Base-by-base conservation (phyloP, 2,329 filamentous ascomycete genomes). In the Zymoseptoria ardabiliae region DNA sequence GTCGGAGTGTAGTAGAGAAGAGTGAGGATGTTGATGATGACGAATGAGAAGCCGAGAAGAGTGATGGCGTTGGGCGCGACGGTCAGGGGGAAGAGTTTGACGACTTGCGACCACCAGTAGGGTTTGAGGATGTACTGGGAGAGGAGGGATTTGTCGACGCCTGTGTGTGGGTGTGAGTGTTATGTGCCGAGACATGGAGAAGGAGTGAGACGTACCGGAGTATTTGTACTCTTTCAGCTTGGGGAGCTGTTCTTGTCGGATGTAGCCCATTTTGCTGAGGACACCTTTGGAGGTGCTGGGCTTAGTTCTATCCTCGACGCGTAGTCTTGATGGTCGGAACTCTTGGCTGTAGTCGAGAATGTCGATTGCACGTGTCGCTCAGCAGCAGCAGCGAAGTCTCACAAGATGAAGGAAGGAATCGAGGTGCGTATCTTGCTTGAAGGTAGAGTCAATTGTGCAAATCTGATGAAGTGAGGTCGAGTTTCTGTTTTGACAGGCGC, bases 191-290 rank as follows among this genome's bases (percentile, higher is more conserved):
- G 35, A 45, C 1, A 17, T 17, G n/a, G 35, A 13, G 17, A 8
- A 13, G 30, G 55, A 45, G 8, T 13, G 17, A 28, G 20, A 56
- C 66, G 10, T 55, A 70, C 68, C 64, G 9, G 70, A 72, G 82
- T 99, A 99, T 77, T 96, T 94, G 85, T 99, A 99, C 76, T 92
- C 84, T 76, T 89, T 90, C 69, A 99, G 85, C 73, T 90, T 90
- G 48, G 88, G 86, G 64, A 99, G 87, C 77, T 90, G 87, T 71
- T 92, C 86, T 77, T 96, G 90, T 66, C 94, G 90, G 62, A 99
- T 91, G 81, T 97, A 97, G 63, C 94, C 92, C 91, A 97, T 97
- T 5, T 57, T 63, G 56, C 7, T n/a, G 35, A n/a, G 35, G 35
- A 45, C 35, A 45, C 35, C 35, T 45, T 35, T 4, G 25, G 25